Base-by-base conservation (phyloP, 1,139 yeast genomes). In the Candida glucosophila region DNA sequence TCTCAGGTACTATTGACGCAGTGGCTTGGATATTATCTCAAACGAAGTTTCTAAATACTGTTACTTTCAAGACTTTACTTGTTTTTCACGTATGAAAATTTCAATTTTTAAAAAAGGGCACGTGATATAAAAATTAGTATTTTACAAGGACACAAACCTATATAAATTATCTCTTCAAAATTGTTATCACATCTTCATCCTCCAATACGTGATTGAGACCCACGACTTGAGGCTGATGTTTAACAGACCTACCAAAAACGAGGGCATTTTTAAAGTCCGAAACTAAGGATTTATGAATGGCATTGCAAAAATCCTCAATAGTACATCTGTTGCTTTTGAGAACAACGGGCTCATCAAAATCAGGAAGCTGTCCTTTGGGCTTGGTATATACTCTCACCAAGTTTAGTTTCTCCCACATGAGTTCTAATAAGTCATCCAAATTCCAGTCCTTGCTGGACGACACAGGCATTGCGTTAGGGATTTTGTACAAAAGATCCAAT, bases 371-470 rank as follows among this genome's bases (percentile, higher is more conserved):
- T 16, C 98, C 98, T 66, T 86, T 90, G 26, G 98, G 98, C 50
- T 90, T 90, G 7, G 99, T 90, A 57, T 88, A 90, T 10, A 90
- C 96, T 47, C 99, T 74, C 12, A 88, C 97, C 51, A 90, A 64
- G 41, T 82, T 77, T 44, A 90, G 69, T 45, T 79, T 73, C 26
- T 76, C 79, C 99, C 99, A 90, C 96, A 90, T 92, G 49, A 76
- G 67, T 47, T 88, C 95, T 37, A 90, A 65, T 41, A 90, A 67
- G 56, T 88, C 97, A 52, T 90, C 98, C 48, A 92, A 65, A 49
- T 90, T 90, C 98, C 98, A 90, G 37, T 92, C 95, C 48, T 81
- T 73, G 34, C 93, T 97, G 5, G 95, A 80, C 5, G 95, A 83
- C 34, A 90, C 88, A 22, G 98, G 98, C 23, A 90, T 92, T 4